Conservation (phyloP, 352 stramenopile genomes). For the Phytophthora sp. region DNA sequence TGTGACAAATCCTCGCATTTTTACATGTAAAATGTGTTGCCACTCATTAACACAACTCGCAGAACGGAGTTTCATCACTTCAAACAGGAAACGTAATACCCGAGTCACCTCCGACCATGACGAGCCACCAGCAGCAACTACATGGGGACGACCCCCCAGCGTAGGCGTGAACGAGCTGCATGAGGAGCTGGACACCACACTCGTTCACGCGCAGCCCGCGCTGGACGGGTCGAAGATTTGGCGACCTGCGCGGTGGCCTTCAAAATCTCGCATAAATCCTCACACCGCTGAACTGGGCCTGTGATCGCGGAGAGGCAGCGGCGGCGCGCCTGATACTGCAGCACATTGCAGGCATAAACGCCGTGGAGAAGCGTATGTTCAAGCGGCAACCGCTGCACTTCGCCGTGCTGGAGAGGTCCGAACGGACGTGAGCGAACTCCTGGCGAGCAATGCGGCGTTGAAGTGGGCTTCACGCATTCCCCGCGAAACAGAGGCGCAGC, state of each 20-base stretch:
- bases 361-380: slow-evolving; percentile 71
- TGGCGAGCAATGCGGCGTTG: not conserved
- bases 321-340: slow-evolving; percentile 44
- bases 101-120: not conserved
- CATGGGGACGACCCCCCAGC: slow-evolving; percentile 32
- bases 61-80: not conserved
- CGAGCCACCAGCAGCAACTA: not conserved
- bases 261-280: slow-evolving; percentile 62
- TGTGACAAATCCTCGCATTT: no score
- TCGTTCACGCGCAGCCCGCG: slow-evolving; percentile 65
- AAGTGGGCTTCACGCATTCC: not conserved
- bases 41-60: not conserved
- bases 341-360: slow-evolving; percentile 49
- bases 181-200: slow-evolving; percentile 63
- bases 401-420: no score
- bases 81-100: not conserved
- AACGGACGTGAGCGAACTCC: no score
- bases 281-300: slow-evolving; percentile 76
- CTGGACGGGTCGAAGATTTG: slow-evolving; percentile 51
- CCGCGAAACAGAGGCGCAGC: not conserved
- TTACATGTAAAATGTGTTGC: not conserved
- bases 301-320: slow-evolving; percentile 53
- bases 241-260: no score
- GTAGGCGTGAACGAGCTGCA: slow-evolving; percentile 73
- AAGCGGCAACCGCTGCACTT: slow-evolving; percentile 74